Conservation (phyloP, 805 yeast species). For the Wilhelminamyces savonicus region DNA sequence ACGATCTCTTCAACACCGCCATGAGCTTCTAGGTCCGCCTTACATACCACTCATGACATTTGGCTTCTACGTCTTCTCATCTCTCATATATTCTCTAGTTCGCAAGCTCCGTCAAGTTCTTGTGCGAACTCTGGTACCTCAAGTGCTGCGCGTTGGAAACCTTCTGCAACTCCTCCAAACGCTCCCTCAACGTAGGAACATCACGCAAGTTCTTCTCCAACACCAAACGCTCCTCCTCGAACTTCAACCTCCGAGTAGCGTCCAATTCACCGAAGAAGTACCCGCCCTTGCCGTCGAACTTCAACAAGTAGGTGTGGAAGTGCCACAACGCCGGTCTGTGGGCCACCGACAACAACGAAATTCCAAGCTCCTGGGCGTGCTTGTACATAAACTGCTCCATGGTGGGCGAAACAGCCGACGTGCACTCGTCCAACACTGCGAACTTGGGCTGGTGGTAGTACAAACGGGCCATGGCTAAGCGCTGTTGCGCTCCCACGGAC, state of each 20-base stretch:
- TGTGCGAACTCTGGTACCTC: slow-evolving; percentile 23
- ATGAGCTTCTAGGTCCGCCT: no score
- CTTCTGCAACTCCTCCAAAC: slow-evolving; percentile 57
- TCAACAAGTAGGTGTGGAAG: slow-evolving; percentile 75
- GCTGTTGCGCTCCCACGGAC: slow-evolving; percentile 87
- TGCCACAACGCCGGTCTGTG: slow-evolving; percentile 92
- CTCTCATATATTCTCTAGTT: no score
- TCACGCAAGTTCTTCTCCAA: slow-evolving; percentile 68
- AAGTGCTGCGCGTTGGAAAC: slow-evolving; percentile 41
- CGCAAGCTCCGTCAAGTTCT: slow-evolving; percentile 18
- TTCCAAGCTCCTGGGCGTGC: slow-evolving; percentile 72
- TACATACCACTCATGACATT: no score
- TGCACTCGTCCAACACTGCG: slow-evolving; percentile 94
- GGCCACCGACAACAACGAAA: slow-evolving; percentile 83
- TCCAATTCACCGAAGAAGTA: slow-evolving; percentile 58
- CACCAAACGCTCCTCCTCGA: slow-evolving; percentile 71
- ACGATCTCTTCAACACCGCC: no score
- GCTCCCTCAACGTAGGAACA: slow-evolving; percentile 58
- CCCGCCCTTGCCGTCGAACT: slow-evolving; percentile 80
- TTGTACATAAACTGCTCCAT: slow-evolving; percentile 86
- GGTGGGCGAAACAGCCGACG: slow-evolving; percentile 87
- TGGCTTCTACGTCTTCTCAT: no score
- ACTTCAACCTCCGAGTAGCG: slow-evolving; percentile 62
- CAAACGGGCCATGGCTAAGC: slow-evolving; percentile 88
- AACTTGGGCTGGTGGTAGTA: slow-evolving; percentile 88